Percentiles rank a stretch among this genome's conserved stretches.
Evolutionary conservation across 148 eudicot genomes (phyloP).

Genomic region (Nepenthes mirabilis): DNA sequence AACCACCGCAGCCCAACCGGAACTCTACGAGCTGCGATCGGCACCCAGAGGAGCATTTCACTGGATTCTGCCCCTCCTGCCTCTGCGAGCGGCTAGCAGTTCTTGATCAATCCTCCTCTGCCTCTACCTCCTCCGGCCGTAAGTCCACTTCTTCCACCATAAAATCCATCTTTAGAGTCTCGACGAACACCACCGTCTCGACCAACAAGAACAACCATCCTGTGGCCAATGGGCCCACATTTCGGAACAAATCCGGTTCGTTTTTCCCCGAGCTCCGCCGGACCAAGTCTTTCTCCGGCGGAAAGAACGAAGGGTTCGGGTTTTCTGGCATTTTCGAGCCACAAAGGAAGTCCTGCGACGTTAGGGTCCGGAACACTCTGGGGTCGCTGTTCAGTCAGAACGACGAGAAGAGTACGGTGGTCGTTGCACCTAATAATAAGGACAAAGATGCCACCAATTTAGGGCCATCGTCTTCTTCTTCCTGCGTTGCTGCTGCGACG

Average conservation of each 20-base stretch:
- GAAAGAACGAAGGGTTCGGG: slow-evolving; percentile 48
- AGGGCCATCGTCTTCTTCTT: not conserved
- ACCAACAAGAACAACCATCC: not conserved
- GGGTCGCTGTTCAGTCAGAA: slow-evolving; percentile 24
- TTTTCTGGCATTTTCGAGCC: slow-evolving; percentile 20
- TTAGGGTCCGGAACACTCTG: slow-evolving; percentile 27
- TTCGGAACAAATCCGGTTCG: slow-evolving; percentile 18
- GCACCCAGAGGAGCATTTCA: slow-evolving; percentile 72
- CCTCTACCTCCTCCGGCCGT: slow-evolving; percentile 27
- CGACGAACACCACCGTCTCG: not conserved
- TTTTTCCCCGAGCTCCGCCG: slow-evolving; percentile 68
- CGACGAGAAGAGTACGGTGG: slow-evolving; percentile 2
- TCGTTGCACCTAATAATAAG: not conserved
- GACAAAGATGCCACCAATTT: no score
- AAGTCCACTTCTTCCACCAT: slow-evolving; percentile 26
- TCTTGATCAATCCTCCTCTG: slow-evolving; percentile 32
- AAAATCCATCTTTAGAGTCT: slow-evolving; percentile 15
- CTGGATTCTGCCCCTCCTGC: slow-evolving; percentile 88
- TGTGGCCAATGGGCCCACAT: not conserved
- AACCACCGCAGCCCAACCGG: slow-evolving; percentile 58
- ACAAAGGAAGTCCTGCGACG: slow-evolving; percentile 35
- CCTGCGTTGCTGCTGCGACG: not conserved
- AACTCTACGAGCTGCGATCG: slow-evolving; percentile 64
- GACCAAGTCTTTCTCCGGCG: slow-evolving; percentile 68
- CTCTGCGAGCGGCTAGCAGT: slow-evolving; percentile 80